Base-by-base conservation (phyloP, 305 asterid species). In the Fraxinus velutina region DNA sequence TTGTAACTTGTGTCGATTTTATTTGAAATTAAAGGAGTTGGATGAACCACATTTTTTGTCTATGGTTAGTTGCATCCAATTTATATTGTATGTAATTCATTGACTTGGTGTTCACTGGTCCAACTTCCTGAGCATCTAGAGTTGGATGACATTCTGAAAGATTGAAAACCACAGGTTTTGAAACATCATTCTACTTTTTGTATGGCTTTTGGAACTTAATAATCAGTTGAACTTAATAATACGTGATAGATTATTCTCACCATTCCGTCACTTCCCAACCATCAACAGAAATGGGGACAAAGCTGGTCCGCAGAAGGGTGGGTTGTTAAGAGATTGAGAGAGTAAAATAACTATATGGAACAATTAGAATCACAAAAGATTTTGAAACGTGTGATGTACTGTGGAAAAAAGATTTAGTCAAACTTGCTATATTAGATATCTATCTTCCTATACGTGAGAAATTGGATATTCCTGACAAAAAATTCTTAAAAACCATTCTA, bases 81-180 rank as follows among this genome's bases (percentile, higher is more conserved):
- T 75, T 22, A n/a, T 64, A 50, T 70, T 74, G 44, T 76, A n/a
- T 7, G 33, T 73, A 42, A 37, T 39, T 73, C 81, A 21, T 42
- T 50, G 73, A 55, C 52, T 6, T 37, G 39, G 77, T 77, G 47
- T 64, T 77, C 27, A 33, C 75, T 80, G 76, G 55, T 71, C 79
- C 73, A 22, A 34, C 7, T 32, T 74, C 68, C 79, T 74, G 83
- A 81, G 42, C 27, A 39, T 80, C 34, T 55, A 22, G 44, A 79
- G 71, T 82, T 84, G 76, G 60, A 50, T 37, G 34, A 39, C n/a
- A 62, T n/a, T 52, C 39, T 29, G 75, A 0, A 19, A 22, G 29
- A 70, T 15, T 5, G 85, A n/a, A 81, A 29, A 2, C 15, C 30
- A 1, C 2, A 2, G 12, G 57, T 30, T 36, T 72, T 19, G 57